These are phyloP conservation scores for Meripilus lineatus DNA, from an alignment of 1,284 basidiomycete genomes.

Conservation along the genomic window DNA sequence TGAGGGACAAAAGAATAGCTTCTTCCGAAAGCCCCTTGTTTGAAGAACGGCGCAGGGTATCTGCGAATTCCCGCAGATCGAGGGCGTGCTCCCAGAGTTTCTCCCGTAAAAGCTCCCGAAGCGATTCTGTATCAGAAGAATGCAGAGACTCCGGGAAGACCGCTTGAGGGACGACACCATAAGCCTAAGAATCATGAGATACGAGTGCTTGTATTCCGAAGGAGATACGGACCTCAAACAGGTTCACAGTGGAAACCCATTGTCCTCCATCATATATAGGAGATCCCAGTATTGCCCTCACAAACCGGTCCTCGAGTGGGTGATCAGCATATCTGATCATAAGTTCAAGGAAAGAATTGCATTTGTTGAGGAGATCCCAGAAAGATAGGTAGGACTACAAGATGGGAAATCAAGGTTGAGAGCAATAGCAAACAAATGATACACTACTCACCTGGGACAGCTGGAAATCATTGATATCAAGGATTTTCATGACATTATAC, in stretches of 20 bases:
- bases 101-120: slow-evolving; percentile 80
- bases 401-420: too few species aligned
- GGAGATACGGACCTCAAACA: slow-evolving; percentile 51
- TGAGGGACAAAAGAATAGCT: slow-evolving; percentile 44
- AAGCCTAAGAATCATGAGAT: slow-evolving; percentile 47
- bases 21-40: slow-evolving; percentile 33
- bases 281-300: slow-evolving; percentile 71
- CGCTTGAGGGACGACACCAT: slow-evolving; percentile 80
- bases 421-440: too few species aligned
- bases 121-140: slow-evolving; percentile 67
- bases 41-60: slow-evolving; percentile 37
- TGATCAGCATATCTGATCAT: slow-evolving; percentile 80
- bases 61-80: slow-evolving; percentile 67
- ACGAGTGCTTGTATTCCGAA: not conserved
- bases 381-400: slow-evolving; percentile 83
- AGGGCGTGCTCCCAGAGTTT: slow-evolving; percentile 91
- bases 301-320: slow-evolving; percentile 78
- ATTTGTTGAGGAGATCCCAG: slow-evolving; percentile 94
- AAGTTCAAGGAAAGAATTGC: slow-evolving; percentile 91
- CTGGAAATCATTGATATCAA: slow-evolving; percentile 85
- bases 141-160: slow-evolving; percentile 89
- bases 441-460: slow-evolving; percentile 66
- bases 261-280: slow-evolving; percentile 92
- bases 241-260: slow-evolving; percentile 93
- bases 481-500: slow-evolving; percentile 80